Evolutionary conservation across 169 alveolate species (phyloP).

Genomic region (Plasmodium fragile): DNA sequence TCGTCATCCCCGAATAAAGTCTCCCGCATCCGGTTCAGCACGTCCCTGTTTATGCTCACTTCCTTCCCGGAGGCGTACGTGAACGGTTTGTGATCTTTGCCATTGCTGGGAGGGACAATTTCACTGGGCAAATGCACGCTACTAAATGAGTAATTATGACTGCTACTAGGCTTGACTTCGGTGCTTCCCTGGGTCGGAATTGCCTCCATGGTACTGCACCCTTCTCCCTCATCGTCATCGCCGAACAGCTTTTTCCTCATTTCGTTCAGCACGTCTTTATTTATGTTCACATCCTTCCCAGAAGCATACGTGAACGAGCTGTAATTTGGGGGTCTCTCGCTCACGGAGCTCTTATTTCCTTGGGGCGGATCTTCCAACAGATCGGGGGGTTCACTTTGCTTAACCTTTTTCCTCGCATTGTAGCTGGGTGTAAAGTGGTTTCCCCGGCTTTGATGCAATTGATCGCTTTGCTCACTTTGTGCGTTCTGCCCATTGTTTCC

Average conservation of each 20-base stretch:
- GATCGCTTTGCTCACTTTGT: background rate
- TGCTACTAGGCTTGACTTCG: background rate
- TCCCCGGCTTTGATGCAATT: background rate
- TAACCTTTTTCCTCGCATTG: background rate
- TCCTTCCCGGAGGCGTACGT: constrained; percentile 51
- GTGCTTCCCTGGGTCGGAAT: background rate
- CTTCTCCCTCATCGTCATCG: constrained; percentile 31
- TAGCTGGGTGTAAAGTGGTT: background rate
- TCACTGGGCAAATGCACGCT: background rate
- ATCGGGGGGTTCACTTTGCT: background rate
- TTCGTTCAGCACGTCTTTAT: constrained; percentile 29
- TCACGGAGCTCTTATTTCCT: background rate
- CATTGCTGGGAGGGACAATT: background rate
- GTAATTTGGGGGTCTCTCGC: background rate
- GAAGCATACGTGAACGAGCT: constrained; percentile 47
- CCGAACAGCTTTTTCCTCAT: constrained; percentile 31
- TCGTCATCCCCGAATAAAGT: constrained; percentile 19
- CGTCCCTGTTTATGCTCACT: constrained; percentile 21
- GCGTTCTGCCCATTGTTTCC: background rate
- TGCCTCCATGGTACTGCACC: background rate
- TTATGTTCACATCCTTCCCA: constrained; percentile 54
- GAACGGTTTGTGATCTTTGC: background rate
- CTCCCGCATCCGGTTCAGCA: constrained; percentile 16
- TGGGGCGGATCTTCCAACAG: background rate
- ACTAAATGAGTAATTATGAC: background rate